These are phyloP conservation scores for Pichia phayaonensis DNA, from an alignment of 805 yeast species.

Conservation along the genomic window DNA sequence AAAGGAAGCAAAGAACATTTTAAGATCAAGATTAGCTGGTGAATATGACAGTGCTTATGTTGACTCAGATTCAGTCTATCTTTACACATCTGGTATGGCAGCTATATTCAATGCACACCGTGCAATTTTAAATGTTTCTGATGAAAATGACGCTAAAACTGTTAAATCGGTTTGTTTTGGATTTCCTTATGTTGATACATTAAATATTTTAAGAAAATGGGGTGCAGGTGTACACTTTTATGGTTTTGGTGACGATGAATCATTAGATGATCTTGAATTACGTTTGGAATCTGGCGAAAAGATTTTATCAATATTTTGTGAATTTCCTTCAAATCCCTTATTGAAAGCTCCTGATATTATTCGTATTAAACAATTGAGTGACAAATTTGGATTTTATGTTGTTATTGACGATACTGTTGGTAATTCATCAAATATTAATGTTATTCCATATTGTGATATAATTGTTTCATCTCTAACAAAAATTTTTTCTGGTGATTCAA, in stretches of 20 bases:
- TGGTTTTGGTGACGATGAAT: slow-evolving; percentile 72
- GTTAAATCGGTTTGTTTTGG: slow-evolving; percentile 87
- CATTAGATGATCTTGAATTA: slow-evolving; percentile 57
- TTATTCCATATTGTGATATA: slow-evolving; percentile 76
- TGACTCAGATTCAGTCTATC: slow-evolving; percentile 62
- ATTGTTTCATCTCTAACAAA: slow-evolving; percentile 84
- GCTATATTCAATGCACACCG: slow-evolving; percentile 79
- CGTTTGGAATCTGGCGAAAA: slow-evolving; percentile 55
- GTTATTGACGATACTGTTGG: slow-evolving; percentile 95
- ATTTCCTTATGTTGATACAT: slow-evolving; percentile 90
- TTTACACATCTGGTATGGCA: slow-evolving; percentile 92
- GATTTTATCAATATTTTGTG: slow-evolving; percentile 77
- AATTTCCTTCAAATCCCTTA: slow-evolving; percentile 93
- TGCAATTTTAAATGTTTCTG: slow-evolving; percentile 15
- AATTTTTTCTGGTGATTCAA: slow-evolving; percentile 88
- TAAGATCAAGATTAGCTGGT: slow-evolving; percentile 69
- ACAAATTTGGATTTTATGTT: slow-evolving; percentile 64
- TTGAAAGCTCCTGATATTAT: slow-evolving; percentile 74
- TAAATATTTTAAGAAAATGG: slow-evolving; percentile 77
- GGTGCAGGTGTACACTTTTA: slow-evolving; percentile 87
- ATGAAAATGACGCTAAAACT: slow-evolving; percentile 1
- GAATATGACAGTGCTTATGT: slow-evolving; percentile 26
- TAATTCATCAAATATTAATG: slow-evolving; percentile 76
- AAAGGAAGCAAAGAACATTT: slow-evolving; percentile 64
- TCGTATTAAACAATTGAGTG: slow-evolving; percentile 57